phyloP scores from a whole-genome alignment of 352 stramenopile species.

The Pythium insidiosum region DNA sequence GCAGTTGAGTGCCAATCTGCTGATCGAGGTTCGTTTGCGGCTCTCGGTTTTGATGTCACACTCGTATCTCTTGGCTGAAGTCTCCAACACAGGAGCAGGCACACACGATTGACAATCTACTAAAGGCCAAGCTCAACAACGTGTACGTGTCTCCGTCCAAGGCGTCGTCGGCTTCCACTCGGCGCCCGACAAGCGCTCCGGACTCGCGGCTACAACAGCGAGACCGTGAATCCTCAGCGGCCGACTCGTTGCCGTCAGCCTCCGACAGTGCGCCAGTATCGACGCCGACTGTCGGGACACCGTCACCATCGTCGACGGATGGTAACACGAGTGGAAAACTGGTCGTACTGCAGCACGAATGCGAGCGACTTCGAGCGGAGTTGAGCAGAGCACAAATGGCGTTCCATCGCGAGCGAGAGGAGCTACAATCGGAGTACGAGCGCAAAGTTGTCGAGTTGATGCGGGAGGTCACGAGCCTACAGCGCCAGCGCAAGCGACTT shows the following conservation, averaged over 20 bases:
- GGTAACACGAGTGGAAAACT: no score
- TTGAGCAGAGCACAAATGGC: slow-evolving; percentile 13
- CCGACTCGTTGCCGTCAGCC: no score
- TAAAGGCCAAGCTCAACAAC: slow-evolving; percentile 49
- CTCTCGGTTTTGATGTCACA: no score
- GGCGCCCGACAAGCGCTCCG: no score
- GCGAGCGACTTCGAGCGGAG: slow-evolving; percentile 18
- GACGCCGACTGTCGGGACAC: no score
- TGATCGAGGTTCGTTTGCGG: no score
- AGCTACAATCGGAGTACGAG: slow-evolving; percentile 23
- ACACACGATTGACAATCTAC: slow-evolving; percentile 67
- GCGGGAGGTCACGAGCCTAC: slow-evolving; percentile 28
- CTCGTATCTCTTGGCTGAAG: no score
- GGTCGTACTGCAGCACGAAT: slow-evolving; percentile 20
- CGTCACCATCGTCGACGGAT: no score
- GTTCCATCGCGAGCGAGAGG: slow-evolving; percentile 17
- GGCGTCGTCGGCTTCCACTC: no score
- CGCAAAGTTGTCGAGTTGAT: slow-evolving; percentile 25
- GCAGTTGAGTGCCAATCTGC: slow-evolving; percentile 62
- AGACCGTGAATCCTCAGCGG: no score
- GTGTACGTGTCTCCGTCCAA: slow-evolving; percentile 25
- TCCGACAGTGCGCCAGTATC: slow-evolving; percentile 3
- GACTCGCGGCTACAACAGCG: no score
- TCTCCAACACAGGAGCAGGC: no score
- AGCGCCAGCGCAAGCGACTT: slow-evolving; percentile 34